These are phyloP conservation scores for Metarhizium rileyi DNA, from an alignment of 2,329 filamentous ascomycete species.

Conservation along the genomic window DNA sequence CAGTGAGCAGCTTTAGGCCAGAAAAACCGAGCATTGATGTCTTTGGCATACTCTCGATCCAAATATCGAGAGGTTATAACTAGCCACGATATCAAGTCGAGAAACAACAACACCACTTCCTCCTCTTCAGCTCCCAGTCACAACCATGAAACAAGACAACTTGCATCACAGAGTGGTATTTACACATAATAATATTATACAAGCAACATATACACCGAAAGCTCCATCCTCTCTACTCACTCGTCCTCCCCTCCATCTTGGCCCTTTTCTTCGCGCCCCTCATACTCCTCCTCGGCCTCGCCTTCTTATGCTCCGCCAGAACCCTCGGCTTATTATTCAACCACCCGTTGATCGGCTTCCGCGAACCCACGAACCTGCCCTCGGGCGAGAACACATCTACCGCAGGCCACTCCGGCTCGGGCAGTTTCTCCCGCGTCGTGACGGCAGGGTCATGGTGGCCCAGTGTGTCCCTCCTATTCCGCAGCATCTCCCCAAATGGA, in stretches of 20 bases:
- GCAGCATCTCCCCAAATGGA: constrained; percentile 18
- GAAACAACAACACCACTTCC: no score
- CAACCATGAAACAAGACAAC: no score
- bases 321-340: constrained; percentile 47
- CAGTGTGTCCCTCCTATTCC: constrained; percentile 14
- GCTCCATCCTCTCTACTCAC: background rate
- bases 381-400: constrained; percentile 81
- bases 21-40: no score
- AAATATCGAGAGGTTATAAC: no score
- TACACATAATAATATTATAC: no score
- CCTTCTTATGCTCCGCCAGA: constrained; percentile 37
- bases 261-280: constrained; percentile 42
- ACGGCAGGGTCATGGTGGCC: background rate
- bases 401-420: constrained; percentile 47
- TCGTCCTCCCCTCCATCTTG: constrained; percentile 20
- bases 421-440: background rate
- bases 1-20: no score
- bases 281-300: constrained; percentile 60
- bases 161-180: no score
- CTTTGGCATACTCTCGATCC: no score
- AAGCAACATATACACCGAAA: no score
- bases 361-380: constrained; percentile 64
- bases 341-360: constrained; percentile 65
- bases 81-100: no score
- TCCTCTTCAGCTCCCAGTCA: constrained; percentile 31